Evolutionary conservation across 352 stramenopile genomes (phyloP).

Genomic region (Phytophthora cryptogea): DNA sequence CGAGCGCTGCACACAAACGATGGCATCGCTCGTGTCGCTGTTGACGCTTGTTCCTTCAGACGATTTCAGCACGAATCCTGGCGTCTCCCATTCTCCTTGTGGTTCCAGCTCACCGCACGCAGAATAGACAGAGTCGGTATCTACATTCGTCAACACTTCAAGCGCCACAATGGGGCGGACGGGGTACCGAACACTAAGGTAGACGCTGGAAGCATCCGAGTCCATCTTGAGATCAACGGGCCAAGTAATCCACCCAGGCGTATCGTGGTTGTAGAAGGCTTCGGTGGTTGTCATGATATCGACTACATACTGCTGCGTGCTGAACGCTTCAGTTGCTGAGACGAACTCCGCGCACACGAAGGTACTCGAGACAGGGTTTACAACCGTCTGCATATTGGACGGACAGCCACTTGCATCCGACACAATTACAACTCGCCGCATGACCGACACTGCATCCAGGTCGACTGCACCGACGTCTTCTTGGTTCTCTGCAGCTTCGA

Average conservation of each 20-base stretch:
- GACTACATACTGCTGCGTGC: conserved; percentile 43
- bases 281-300: conserved; percentile 49
- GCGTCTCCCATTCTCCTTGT: conserved; percentile 25
- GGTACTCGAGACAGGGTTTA: conserved; percentile 23
- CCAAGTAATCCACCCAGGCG: conserved; percentile 45
- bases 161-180: conserved; percentile 41
- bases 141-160: conserved; percentile 36
- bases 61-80: conserved; percentile 30
- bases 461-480: conserved; percentile 25
- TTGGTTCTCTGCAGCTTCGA: conserved; percentile 10
- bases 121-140: conserved; percentile 22
- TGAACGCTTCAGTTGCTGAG: conserved; percentile 19
- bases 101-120: conserved; percentile 27
- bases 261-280: conserved; percentile 54
- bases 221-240: conserved; percentile 32
- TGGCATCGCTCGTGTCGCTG: conserved; percentile 22
- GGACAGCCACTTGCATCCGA: conserved; percentile 22
- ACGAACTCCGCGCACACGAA: conserved; percentile 40
- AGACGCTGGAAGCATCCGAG: conserved; percentile 27
- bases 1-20: conserved; percentile 37
- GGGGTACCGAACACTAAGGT: conserved; percentile 38
- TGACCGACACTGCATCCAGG: conserved; percentile 23
- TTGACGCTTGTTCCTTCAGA: conserved; percentile 14
- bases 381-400: conserved; percentile 28
- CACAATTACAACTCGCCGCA: conserved; percentile 31